phyloP scores from a whole-genome alignment of 345 rosid species.

The Populus ilicifolia region DNA sequence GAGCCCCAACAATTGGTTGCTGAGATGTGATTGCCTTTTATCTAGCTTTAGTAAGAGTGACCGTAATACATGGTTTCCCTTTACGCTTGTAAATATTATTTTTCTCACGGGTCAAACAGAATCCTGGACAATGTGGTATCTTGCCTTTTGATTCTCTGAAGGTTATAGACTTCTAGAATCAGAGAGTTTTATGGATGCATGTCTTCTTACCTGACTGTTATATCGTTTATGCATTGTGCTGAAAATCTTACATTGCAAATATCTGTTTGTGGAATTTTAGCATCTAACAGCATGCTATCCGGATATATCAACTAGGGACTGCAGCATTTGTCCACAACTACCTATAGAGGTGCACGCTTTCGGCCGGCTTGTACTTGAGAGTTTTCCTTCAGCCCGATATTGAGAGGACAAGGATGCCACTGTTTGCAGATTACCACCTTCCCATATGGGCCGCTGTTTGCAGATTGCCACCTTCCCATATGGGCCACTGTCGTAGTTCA shows the following conservation, averaged over 20 bases:
- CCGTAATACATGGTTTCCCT: not conserved
- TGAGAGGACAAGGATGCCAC: not conserved
- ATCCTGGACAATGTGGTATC: not conserved
- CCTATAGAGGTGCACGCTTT: not conserved
- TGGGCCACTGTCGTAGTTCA: not conserved
- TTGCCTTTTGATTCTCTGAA: not conserved
- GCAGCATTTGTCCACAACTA: not conserved
- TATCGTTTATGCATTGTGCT: too few species aligned
- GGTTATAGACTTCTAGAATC: not conserved
- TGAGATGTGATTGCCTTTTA: slow-evolving; percentile 46
- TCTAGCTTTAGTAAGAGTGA: not conserved
- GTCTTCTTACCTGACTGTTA: not conserved
- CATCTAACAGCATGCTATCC: not conserved
- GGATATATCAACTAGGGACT: not conserved
- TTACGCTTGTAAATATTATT: slow-evolving; percentile 17
- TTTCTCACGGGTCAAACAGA: not conserved
- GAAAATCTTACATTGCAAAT: too few species aligned
- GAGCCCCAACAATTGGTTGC: slow-evolving; percentile 47
- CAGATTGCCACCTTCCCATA: not conserved
- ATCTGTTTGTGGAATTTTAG: not conserved
- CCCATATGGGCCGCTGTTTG: not conserved
- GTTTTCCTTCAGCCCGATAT: not conserved
- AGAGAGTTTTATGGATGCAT: not conserved
- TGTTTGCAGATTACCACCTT: not conserved
- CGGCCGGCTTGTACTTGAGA: not conserved